These are phyloP conservation scores for Boletellus deceptivus DNA, from an alignment of 1,284 basidiomycete genomes.

Conservation along the genomic window DNA sequence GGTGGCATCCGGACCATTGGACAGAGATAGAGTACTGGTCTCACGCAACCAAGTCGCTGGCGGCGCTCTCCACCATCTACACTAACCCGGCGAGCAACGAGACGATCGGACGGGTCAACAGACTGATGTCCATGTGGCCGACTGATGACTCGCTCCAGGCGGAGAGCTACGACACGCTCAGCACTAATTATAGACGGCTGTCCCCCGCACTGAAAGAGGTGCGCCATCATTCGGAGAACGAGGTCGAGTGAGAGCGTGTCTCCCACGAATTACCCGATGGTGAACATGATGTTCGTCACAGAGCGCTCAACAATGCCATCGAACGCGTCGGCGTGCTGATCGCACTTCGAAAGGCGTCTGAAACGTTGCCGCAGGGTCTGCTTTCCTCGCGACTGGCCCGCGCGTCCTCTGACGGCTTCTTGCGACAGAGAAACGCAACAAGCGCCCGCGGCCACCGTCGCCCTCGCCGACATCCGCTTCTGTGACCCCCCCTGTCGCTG, in stretches of 20 bases:
- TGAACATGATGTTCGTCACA: slow-evolving; percentile 32
- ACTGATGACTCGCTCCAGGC: slow-evolving; percentile 63
- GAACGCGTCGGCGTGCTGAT: slow-evolving; percentile 68
- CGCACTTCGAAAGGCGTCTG: slow-evolving; percentile 67
- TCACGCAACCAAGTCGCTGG: slow-evolving; percentile 57
- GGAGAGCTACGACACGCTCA: slow-evolving; percentile 64
- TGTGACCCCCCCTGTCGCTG: slow-evolving; percentile 34
- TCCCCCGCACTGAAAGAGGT: slow-evolving; percentile 60
- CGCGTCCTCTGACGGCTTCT: slow-evolving; percentile 1
- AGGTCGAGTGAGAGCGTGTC: slow-evolving; percentile 52
- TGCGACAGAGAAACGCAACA: slow-evolving; percentile 63
- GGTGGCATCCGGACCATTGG: slow-evolving; percentile 4
- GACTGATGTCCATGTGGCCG: slow-evolving; percentile 68
- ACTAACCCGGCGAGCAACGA: slow-evolving; percentile 50
- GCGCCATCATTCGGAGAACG: slow-evolving; percentile 54
- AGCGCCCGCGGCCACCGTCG: slow-evolving; percentile 68
- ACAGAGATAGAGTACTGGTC: slow-evolving; percentile 72
- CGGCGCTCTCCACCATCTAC: slow-evolving; percentile 52
- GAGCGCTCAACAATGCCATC: slow-evolving; percentile 67
- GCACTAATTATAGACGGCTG: slow-evolving; percentile 61
- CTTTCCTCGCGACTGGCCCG: neutral
- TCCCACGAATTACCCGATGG: slow-evolving; percentile 5
- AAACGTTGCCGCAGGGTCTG: slow-evolving; percentile 55
- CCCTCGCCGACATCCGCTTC: slow-evolving; percentile 51
- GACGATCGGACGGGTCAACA: slow-evolving; percentile 66